A percentile compares a stretch with the other conserved stretches of the same genome.
These are phyloP conservation scores for Cinnamomum chago DNA, from an alignment of 164 flowering plant genomes.

Conservation along the genomic window DNA sequence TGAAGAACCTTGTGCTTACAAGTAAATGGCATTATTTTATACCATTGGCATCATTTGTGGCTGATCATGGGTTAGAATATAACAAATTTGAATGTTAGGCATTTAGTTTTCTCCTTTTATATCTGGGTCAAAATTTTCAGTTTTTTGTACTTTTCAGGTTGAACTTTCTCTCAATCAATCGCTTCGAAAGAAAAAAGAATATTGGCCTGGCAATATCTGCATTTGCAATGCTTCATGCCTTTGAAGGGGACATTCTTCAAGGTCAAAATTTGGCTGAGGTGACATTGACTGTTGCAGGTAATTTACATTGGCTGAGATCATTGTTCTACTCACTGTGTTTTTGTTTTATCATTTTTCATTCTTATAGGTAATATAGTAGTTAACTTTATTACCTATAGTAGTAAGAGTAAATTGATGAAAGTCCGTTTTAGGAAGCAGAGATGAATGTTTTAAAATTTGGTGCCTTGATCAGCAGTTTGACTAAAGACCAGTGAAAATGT, in stretches of 20 bases:
- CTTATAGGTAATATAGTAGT: background rate
- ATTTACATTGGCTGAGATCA: too few relatives aligned
- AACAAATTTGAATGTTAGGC: background rate
- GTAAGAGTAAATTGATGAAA: background rate
- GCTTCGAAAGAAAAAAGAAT: conserved; percentile 93
- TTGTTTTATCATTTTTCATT: background rate
- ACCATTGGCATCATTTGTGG: conserved; percentile 22
- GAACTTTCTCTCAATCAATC: conserved; percentile 83
- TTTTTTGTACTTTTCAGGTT: conserved; percentile 30
- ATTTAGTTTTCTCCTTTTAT: background rate
- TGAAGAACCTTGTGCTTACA: conserved; percentile 48
- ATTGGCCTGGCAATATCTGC: conserved; percentile 83
- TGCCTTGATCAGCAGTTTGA: too few relatives aligned
- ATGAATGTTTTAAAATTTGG: too few relatives aligned
- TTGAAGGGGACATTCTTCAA: conserved; percentile 28
- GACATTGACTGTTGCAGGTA: conserved; percentile 79
- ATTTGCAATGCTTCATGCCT: conserved; percentile 53
- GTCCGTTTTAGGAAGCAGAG: too few relatives aligned
- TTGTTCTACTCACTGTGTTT: background rate
- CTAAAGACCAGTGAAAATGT: too few relatives aligned
- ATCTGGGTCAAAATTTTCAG: background rate
- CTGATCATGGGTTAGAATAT: conserved; percentile 10
- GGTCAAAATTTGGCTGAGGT: conserved; percentile 33
- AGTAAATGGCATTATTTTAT: conserved; percentile 42
- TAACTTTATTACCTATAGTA: background rate